A percentile compares a stretch with the other conserved stretches of the same genome.
Conservation (phyloP, 768 basidiomycete genomes). For the Agrocybe praecox region DNA sequence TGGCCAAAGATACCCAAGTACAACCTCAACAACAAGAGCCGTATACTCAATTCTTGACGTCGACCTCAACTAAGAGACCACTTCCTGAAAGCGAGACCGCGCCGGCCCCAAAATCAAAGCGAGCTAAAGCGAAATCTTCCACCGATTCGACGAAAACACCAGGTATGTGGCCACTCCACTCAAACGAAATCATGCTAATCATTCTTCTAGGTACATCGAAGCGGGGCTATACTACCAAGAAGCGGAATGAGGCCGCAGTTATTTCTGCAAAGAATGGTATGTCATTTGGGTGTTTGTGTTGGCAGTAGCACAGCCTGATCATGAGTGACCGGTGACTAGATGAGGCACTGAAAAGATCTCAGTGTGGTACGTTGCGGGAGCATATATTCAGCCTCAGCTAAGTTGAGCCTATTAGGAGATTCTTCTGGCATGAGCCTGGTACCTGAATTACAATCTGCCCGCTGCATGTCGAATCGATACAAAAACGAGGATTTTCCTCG, state of each 20-base stretch:
- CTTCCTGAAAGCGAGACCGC: slow-evolving; percentile 40
- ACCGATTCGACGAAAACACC: slow-evolving; percentile 15
- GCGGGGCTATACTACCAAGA: slow-evolving; percentile 73
- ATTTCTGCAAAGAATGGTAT: slow-evolving; percentile 67
- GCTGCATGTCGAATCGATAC: slow-evolving; percentile 86
- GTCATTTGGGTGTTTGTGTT: slow-evolving; percentile 12
- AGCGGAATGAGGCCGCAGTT: slow-evolving; percentile 70
- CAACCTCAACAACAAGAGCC: slow-evolving; percentile 7
- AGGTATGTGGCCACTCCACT: slow-evolving; percentile 7
- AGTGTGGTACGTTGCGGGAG: neutral
- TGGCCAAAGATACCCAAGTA: slow-evolving; percentile 47
- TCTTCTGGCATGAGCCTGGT: slow-evolving; percentile 29
- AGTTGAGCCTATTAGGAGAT: neutral
- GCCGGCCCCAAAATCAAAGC: slow-evolving; percentile 33
- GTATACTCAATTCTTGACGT: neutral
- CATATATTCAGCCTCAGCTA: neutral
- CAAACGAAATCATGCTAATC: slow-evolving; percentile 5
- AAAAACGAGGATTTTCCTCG: slow-evolving; percentile 72
- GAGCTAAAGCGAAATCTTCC: slow-evolving; percentile 44
- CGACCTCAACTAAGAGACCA: slow-evolving; percentile 31
- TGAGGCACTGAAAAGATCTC: slow-evolving; percentile 16
- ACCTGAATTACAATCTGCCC: slow-evolving; percentile 74
- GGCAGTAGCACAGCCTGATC: neutral
- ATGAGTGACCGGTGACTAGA: neutral
- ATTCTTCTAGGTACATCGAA: slow-evolving; percentile 45